phyloP scores from a whole-genome alignment of 2,329 filamentous ascomycete genomes.

The Colletotrichum filicis region DNA sequence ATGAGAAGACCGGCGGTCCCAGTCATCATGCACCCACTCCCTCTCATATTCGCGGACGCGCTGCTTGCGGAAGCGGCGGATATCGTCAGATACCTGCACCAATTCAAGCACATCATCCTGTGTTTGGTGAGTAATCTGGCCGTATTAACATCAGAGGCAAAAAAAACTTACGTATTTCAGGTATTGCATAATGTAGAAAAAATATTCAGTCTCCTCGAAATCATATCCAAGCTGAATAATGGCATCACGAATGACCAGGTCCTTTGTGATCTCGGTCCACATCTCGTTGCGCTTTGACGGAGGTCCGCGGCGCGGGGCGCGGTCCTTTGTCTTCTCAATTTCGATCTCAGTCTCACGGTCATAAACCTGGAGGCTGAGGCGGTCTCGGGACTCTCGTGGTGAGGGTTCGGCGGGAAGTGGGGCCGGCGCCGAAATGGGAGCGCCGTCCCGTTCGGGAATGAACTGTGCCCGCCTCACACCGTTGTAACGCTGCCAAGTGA shows the following conservation, averaged over 20 bases:
- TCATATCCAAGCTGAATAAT: constrained; percentile 87
- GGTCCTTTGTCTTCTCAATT: constrained; percentile 66
- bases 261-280: constrained; percentile 98
- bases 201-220: constrained; percentile 89
- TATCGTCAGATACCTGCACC: constrained; percentile 84
- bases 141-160: neutral
- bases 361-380: constrained; percentile 58
- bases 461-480: constrained; percentile 81
- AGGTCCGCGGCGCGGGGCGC: constrained; percentile 53
- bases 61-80: constrained; percentile 71
- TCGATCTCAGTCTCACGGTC: constrained; percentile 61
- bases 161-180: constrained; percentile 75
- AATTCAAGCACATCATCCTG: constrained; percentile 90
- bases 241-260: constrained; percentile 86
- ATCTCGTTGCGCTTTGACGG: constrained; percentile 70
- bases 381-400: constrained; percentile 47
- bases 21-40: constrained; percentile 61
- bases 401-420: constrained; percentile 41
- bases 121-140: constrained; percentile 43
- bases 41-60: constrained; percentile 70
- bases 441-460: constrained; percentile 72
- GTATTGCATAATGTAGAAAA: constrained; percentile 94
- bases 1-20: constrained; percentile 54
- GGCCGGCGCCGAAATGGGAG: constrained; percentile 35
- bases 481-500: constrained; percentile 83